These are phyloP conservation scores for Penicillium sp. DNA, from an alignment of 2,329 filamentous ascomycete genomes.

Conservation along the genomic window DNA sequence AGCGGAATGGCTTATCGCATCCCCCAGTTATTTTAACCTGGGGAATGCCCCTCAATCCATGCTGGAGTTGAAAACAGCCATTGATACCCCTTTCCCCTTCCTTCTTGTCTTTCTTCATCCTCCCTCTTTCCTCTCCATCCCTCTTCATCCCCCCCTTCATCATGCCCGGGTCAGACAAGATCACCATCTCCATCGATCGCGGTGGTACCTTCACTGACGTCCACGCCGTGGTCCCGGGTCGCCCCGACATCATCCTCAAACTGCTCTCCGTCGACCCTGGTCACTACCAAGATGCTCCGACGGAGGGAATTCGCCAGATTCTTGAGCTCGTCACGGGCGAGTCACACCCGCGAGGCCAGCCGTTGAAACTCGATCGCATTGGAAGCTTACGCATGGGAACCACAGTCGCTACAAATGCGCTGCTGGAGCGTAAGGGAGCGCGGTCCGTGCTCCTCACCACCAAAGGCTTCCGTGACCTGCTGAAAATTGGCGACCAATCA, in stretches of 20 bases:
- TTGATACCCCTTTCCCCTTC: too few species aligned
- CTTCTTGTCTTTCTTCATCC: not conserved
- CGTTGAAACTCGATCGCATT: conserved; percentile 31
- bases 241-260: conserved; percentile 34
- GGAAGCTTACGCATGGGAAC: conserved; percentile 75
- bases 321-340: conserved; percentile 33
- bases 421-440: conserved; percentile 83
- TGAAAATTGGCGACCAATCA: conserved; percentile 83
- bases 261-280: conserved; percentile 34
- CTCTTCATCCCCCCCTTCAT: not conserved
- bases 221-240: conserved; percentile 31
- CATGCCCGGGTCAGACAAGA: conserved; percentile 25
- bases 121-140: not conserved
- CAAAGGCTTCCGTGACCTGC: conserved; percentile 74
- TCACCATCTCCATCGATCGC: conserved; percentile 34
- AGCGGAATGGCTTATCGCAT: too few species aligned
- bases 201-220: conserved; percentile 38
- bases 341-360: conserved; percentile 29
- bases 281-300: conserved; percentile 48
- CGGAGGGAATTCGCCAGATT: conserved; percentile 73
- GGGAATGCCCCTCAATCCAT: too few species aligned
- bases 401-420: conserved; percentile 81
- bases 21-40: too few species aligned
- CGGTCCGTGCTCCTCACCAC: conserved; percentile 79
- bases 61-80: too few species aligned